Evolutionary conservation across 2,329 filamentous ascomycete species (phyloP).

Genomic region (Neonectria ditissima): DNA sequence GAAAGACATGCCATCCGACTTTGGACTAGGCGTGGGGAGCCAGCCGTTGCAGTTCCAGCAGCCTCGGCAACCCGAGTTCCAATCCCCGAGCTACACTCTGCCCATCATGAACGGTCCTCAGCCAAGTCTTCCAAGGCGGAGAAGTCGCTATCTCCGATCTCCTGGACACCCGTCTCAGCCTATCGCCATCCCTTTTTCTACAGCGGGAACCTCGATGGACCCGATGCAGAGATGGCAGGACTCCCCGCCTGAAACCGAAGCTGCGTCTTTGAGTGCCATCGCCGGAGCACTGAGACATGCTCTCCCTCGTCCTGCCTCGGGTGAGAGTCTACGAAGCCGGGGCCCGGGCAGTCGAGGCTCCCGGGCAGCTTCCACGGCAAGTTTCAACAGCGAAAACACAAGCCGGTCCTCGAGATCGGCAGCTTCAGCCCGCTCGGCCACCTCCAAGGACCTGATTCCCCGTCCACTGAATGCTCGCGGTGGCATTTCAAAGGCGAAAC

Average conservation of each 20-base stretch:
- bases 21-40: background rate
- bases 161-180: background rate
- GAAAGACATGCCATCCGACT: background rate
- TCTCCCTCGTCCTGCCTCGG: slow-evolving; percentile 25
- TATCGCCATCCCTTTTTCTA: slow-evolving; percentile 2
- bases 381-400: slow-evolving; percentile 31
- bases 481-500: slow-evolving; percentile 11
- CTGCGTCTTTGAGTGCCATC: slow-evolving; percentile 38
- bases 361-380: slow-evolving; percentile 31
- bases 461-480: slow-evolving; percentile 22
- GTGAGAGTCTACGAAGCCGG: slow-evolving; percentile 27
- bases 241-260: slow-evolving; percentile 38
- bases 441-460: slow-evolving; percentile 4
- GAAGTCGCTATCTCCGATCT: slow-evolving; percentile 16
- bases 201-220: slow-evolving; percentile 1
- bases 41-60: background rate
- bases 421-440: slow-evolving; percentile 10
- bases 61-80: background rate
- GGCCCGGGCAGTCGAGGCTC: slow-evolving; percentile 20
- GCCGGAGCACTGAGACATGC: slow-evolving; percentile 29
- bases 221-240: slow-evolving; percentile 43
- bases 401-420: slow-evolving; percentile 34
- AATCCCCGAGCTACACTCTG: background rate
- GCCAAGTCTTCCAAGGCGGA: slow-evolving; percentile 11
- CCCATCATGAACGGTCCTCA: background rate